Base-by-base conservation (phyloP, 75 land plant species). In the Pinus albicaulis region DNA sequence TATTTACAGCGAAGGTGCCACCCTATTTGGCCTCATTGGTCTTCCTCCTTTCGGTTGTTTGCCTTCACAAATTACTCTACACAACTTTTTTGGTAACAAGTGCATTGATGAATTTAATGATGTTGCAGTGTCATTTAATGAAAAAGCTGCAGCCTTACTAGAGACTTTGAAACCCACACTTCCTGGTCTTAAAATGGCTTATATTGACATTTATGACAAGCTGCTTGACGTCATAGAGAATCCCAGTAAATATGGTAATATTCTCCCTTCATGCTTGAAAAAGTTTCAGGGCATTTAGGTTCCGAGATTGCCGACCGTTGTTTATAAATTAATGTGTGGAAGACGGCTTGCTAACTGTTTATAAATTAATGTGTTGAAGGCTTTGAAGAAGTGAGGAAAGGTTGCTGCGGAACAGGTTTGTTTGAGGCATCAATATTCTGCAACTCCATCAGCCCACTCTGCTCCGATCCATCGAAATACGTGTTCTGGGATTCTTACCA, bases 31-130 rank as follows among this genome's bases (percentile, higher is more conserved):
- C 6, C 6, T 38, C 4, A 38, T 56, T 10, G 57, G 57, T 56
- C 82, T 96, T 16, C 92, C 99, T 23, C 94, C 99, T 14, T n/a
- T 90, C 13, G 99, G 99, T 5, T 96, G 99, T 77, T 58, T 96
- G 44, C 99, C 99, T 15, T 83, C 85, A 24, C 69, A 85, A 23
- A 88, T 83, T 25, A 90, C 94, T 16, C 66, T 90, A 5, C 86
- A 86, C 66, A 89, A 94, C 1, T 31, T 11, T 5, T 82, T 83
- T 7, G 60, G 76, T 48, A 71, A 63, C 31, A 82, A 75, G 2
- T 96, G 99, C 68, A 82, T 96, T 10, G 34, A 78, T 3, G 68
- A 75, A 0, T 76, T 92, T 71, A 96, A 96, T 68, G 77, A 74
- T 19, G 88, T 85, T 48, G 92, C 97, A 0, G 44, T 74, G 26